Evolutionary conservation across 2,329 filamentous ascomycete genomes (phyloP), one percentile per base, ranked within the genome.

Genomic region (Scedosporium apiospermum): DNA sequence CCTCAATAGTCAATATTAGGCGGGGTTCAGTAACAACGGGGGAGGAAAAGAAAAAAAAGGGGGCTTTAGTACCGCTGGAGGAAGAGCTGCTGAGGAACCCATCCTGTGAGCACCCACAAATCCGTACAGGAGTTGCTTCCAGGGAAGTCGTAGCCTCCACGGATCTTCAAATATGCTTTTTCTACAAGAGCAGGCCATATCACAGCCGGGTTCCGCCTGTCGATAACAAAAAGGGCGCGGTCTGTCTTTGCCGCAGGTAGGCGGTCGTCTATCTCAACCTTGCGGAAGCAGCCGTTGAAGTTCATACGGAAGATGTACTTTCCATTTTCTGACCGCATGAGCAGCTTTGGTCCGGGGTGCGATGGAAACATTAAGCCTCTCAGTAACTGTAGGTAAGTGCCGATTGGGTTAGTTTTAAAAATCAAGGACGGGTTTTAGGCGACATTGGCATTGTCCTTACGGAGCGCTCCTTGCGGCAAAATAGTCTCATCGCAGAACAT

Each of bases 121-220:
- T 99, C 95, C 2, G 93, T 98, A 10, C 91, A 93, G 0, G 93
- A 98, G 72, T 98, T 98, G 70, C 95, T 98, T 6, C 95, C 95
- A 0, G 95, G 93, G 67, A 99, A 99, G 70, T 99, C 93, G 72
- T 99, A 99, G 41, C 95, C 95, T 30, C 95, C 95, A 63, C 93
- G 85, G 10, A 98, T 86, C 77, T 98, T 99, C 1, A 99, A 79
- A 68, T 99, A 99, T 0, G 95, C 95, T 71, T 99, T 99, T 72
- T 99, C 95, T 16, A 98, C 78, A 4, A 99, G 80, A 2, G 93
- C 92, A 5, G 95, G 95, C 92, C 93, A 98, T 14, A 98, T 76
- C 14, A 96, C 79, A n/a, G 77, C 80, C 3, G 90, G 88, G 66
- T 96, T 92, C 51, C 87, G 87, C 42, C 91, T 84, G 69, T 98